Evolutionary conservation across 2,329 filamentous ascomycete genomes (phyloP), one percentile per base, ranked within the genome.

Genomic region (Aspergillus sp.): DNA sequence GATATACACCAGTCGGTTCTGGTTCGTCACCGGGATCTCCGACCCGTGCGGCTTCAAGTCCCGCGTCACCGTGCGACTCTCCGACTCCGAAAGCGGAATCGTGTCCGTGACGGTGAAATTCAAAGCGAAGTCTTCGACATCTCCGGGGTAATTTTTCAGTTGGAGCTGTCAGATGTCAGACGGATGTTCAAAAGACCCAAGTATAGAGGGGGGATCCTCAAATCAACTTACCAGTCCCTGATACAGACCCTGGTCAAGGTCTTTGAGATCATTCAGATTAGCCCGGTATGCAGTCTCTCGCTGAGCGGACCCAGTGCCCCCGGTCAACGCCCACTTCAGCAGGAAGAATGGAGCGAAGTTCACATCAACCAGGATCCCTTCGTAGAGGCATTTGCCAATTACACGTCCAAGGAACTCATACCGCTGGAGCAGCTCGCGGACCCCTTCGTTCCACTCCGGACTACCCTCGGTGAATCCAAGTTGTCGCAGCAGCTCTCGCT

Each of bases 371-470:
- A 99, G 80, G 42, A 99, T 97, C 0, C 92, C 92, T 74, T 99
- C 94, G 66, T 99, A 99, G 65, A 99, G 79, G 72, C 94, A 99
- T 69, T 99, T 99, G 10, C 94, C 94, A 22, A 99, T 86, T 24
- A 99, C 83, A 3, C 94, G 87, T 1, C 94, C 94, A 0, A 97
- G 78, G 60, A 99, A 99, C 65, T 97, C 92, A 66, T 90, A 97
- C 13, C 86, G 83, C 56, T 82, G 82, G 4, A 94, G 76, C 14
- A 94, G 71, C 24, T 85, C 80, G 3, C 73, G 69, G 45, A 90
- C 76, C 2, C 75, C 71, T 0, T 80, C 77, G 49, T 78, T 80
- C 76, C 82, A 89, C 20, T 82, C 79, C 3, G 74, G 62, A 17
- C 80, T 80, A 2, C 75, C 73, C 55, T 87, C 84, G 1, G 60